A percentile compares a stretch with the other conserved stretches of the same genome.
Evolutionary conservation across 31 red algal species (phyloP).

Genomic region (Pterothamnion heteromorphum): DNA sequence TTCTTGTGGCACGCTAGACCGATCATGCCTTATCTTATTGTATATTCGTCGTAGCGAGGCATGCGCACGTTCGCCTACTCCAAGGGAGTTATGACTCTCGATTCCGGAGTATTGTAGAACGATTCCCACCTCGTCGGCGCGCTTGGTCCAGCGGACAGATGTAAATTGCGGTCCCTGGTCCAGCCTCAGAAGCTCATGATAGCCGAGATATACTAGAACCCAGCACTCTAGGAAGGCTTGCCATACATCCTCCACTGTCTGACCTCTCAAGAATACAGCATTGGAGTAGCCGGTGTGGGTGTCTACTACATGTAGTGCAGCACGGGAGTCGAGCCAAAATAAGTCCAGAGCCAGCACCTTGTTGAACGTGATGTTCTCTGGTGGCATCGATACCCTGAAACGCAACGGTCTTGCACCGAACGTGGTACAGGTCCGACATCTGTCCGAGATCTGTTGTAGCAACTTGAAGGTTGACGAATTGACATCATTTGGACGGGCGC

Average conservation of each 20-base stretch:
- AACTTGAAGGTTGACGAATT: neutral
- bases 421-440: neutral
- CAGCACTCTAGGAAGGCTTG: slow-evolving; percentile 43
- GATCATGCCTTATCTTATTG: neutral
- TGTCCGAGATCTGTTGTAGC: neutral
- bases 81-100: slow-evolving; percentile 41
- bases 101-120: neutral
- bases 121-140: neutral
- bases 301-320: slow-evolving; percentile 46
- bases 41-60: slow-evolving; percentile 24
- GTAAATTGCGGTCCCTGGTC: slow-evolving; percentile 45
- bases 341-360: slow-evolving; percentile 9
- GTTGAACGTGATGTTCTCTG: slow-evolving; percentile 5
- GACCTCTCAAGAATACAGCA: neutral
- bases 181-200: neutral
- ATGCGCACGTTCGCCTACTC: too few relatives aligned
- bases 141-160: neutral
- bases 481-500: neutral
- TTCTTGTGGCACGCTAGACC: neutral
- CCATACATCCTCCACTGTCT: slow-evolving; percentile 38
- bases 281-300: slow-evolving; percentile 25
- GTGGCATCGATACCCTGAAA: slow-evolving; percentile 35
- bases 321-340: slow-evolving; percentile 21
- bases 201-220: slow-evolving; percentile 27
- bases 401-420: neutral